Percentiles rank a stretch among this genome's conserved stretches.
Conservation (phyloP, 1,284 basidiomycete species). For the Caloboletus firmus region DNA sequence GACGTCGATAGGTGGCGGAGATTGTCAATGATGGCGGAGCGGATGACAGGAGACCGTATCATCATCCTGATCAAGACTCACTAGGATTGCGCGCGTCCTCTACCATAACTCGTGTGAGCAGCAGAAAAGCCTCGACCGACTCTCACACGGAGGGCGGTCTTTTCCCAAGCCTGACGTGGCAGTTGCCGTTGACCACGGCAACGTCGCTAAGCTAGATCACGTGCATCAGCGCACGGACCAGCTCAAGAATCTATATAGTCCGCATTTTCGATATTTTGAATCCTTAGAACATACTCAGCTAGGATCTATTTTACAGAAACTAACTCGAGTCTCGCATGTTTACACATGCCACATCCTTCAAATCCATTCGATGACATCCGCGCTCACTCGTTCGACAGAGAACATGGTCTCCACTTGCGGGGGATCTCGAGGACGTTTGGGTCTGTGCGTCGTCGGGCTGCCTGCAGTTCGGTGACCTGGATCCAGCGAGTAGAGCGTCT, state of each 20-base stretch:
- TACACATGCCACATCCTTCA: slow-evolving; percentile 80
- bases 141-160: too few species aligned
- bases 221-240: not conserved
- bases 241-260: not conserved
- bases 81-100: not conserved
- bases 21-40: not conserved
- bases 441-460: slow-evolving; percentile 38
- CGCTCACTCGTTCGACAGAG: slow-evolving; percentile 76
- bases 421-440: slow-evolving; percentile 77
- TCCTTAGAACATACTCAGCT: slow-evolving; percentile 81
- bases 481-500: slow-evolving; percentile 67
- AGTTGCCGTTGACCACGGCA: too few species aligned
- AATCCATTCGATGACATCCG: slow-evolving; percentile 75
- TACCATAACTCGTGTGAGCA: not conserved
- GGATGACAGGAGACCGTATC: slow-evolving; percentile 1
- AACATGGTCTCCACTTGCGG: slow-evolving; percentile 51
- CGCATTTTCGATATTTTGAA: slow-evolving; percentile 23
- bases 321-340: slow-evolving; percentile 88
- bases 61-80: not conserved
- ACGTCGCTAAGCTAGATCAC: not conserved
- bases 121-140: too few species aligned
- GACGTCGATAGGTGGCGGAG: slow-evolving; percentile 17
- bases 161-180: not conserved
- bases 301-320: slow-evolving; percentile 89
- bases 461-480: slow-evolving; percentile 38